A percentile compares a stretch with the other conserved stretches of the same genome.
phyloP scores from a whole-genome alignment of 495 filamentous ascomycete genomes.

The Filosporella fistucella region DNA sequence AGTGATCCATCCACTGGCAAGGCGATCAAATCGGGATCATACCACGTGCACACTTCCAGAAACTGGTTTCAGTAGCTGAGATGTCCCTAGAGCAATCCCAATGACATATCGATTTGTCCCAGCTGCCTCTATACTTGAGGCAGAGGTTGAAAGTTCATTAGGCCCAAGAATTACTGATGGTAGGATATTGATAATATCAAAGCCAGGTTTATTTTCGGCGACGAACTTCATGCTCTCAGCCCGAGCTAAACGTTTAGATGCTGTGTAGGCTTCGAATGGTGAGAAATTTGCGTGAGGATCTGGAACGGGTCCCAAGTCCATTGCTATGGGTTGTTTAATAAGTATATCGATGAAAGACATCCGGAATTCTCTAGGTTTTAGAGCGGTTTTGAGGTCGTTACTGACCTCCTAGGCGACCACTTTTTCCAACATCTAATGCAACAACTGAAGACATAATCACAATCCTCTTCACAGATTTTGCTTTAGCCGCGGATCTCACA shows the following conservation, averaged over 20 bases:
- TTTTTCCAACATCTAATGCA: too few species aligned
- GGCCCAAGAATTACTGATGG: conserved; percentile 37
- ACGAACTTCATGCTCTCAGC: conserved; percentile 35
- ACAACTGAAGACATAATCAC: conserved; percentile 38
- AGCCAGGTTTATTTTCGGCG: conserved; percentile 30
- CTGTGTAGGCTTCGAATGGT: conserved; percentile 12
- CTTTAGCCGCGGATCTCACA: conserved; percentile 32
- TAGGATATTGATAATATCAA: conserved; percentile 39
- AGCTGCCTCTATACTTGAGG: not conserved
- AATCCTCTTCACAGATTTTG: conserved; percentile 33
- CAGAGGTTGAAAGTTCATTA: conserved; percentile 30
- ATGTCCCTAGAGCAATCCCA: not conserved
- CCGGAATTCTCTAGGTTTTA: too few species aligned
- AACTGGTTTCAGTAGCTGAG: not conserved
- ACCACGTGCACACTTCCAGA: not conserved
- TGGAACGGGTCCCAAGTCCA: not conserved
- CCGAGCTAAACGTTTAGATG: conserved; percentile 29
- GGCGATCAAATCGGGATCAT: not conserved
- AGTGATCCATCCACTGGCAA: not conserved
- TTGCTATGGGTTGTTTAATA: too few species aligned
- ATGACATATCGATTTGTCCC: not conserved
- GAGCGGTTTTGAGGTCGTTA: too few species aligned
- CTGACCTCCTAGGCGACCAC: too few species aligned
- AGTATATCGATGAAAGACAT: too few species aligned
- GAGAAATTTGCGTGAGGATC: not conserved